Evolutionary conservation across 306 rosid species (phyloP).

Genomic region (Dryas alaskensis): DNA sequence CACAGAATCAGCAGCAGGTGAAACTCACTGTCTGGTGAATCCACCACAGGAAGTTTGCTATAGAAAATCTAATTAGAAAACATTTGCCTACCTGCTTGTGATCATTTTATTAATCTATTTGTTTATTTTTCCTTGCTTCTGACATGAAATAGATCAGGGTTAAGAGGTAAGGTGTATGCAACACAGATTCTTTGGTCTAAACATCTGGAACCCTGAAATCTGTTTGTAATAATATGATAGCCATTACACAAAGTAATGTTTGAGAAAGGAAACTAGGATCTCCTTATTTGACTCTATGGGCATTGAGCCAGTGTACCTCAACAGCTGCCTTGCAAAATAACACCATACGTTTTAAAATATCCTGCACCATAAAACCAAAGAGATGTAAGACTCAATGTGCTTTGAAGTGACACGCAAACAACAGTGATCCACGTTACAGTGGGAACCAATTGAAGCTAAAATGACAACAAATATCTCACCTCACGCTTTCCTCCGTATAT

Average conservation of each 20-base stretch:
- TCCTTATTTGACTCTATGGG: conserved; percentile 4
- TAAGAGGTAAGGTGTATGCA: background rate
- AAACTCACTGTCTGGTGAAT: no score
- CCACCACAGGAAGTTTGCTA: no score
- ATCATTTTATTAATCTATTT: background rate
- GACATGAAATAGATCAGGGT: background rate
- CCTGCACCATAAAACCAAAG: conserved; percentile 58
- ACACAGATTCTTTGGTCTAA: background rate
- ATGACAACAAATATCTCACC: conserved; percentile 46
- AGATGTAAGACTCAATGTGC: conserved; percentile 27
- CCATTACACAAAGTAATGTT: background rate
- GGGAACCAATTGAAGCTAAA: conserved; percentile 22
- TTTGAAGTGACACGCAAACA: conserved; percentile 25
- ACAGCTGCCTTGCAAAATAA: conserved; percentile 92
- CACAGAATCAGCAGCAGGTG: no score
- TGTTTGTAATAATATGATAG: background rate
- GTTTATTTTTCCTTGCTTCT: conserved; percentile 6
- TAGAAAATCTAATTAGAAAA: no score
- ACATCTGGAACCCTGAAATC: background rate
- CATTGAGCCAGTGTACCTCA: conserved; percentile 56
- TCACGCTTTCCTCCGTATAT: conserved; percentile 75
- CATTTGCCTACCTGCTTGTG: background rate
- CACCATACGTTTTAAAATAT: conserved; percentile 80
- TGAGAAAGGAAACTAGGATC: background rate
- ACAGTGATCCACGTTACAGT: conserved; percentile 8